Conservation (phyloP, 176 grass and related monocot genomes). For the Oryza nivara region DNA sequence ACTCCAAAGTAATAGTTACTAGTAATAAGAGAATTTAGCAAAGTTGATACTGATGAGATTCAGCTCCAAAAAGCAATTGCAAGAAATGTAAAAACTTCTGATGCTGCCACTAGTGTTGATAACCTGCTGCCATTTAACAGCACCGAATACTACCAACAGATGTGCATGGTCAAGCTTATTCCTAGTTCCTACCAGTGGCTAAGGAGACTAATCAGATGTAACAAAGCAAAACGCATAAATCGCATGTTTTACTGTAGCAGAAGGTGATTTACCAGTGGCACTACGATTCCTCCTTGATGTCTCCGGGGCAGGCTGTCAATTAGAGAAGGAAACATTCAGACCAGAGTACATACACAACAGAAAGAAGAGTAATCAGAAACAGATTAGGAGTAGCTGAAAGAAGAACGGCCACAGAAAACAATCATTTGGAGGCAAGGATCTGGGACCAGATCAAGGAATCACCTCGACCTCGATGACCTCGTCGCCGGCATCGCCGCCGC, state of each 20-base stretch:
- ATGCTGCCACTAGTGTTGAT: no score
- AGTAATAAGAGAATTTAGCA: not conserved
- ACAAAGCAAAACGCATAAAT: not conserved
- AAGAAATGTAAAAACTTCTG: not conserved
- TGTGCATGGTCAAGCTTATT: no score
- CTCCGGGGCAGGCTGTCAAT: conserved; percentile 54
- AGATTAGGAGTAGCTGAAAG: no score
- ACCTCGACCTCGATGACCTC: conserved; percentile 58
- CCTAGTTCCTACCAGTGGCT: no score
- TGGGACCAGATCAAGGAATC: not conserved
- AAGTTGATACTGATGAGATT: not conserved
- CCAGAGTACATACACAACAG: not conserved
- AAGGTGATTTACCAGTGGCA: conserved; percentile 49
- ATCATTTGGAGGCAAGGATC: not conserved
- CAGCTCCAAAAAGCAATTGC: not conserved
- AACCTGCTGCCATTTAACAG: not conserved
- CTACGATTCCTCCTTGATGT: conserved; percentile 64
- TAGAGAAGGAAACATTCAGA: not conserved
- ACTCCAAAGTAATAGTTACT: not conserved
- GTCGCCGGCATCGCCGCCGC: not conserved
- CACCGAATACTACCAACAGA: not conserved
- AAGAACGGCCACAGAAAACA: not conserved
- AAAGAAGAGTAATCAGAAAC: not conserved
- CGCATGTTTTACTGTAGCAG: not conserved
- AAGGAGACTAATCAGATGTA: not conserved